Evolutionary conservation across 2,329 filamentous ascomycete species (phyloP), one percentile per base, ranked within the genome.

Genomic region (Plenodomus biglobosus): DNA sequence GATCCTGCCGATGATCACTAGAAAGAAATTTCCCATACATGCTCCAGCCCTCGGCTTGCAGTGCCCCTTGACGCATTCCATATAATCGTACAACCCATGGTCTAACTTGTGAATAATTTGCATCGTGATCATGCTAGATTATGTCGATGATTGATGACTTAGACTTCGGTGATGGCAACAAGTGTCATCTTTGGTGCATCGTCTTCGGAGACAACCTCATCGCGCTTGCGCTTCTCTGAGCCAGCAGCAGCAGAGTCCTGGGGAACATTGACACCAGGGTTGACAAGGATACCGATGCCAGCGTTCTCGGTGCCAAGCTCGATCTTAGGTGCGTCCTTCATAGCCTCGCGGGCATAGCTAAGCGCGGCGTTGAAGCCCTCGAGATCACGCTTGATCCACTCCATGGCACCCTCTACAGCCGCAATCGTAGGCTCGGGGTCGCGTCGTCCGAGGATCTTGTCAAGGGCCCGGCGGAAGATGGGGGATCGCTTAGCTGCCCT

Each of bases 351-450:
- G 44, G 78, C 77, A 53, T 71, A 80, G 40, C 56, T 67, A 15
- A 80, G 73, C 1, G 78, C 77, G 13, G 74, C 72, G 53, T 76
- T 71, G 65, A 80, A 80, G 42, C 77, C 74, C 50, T 71, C 59
- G 32, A 79, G 66, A 52, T 80, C 76, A 40, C 77, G 73, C 70
- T 78, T 78, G 61, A 73, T 70, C 68, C 69, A 72, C 36, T 65
- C 46, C 58, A 68, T 68, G 36, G 68, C 69, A 20, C 53, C 57
- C 42, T 67, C 60, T 40, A 67, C 62, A 27, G 66, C 67, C n/a
- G 58, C 63, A 46, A 70, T 55, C 42, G 61, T 59, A 59, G 60
- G 15, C 34, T 55, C 52, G 20, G 65, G 55, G 2, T 55, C 45
- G 39, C 68, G 68, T 63, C 64, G 68, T 48, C 47, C 46, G 43